Conservation (phyloP, 805 yeast genomes). For the Metschnikowia vanudenii region DNA sequence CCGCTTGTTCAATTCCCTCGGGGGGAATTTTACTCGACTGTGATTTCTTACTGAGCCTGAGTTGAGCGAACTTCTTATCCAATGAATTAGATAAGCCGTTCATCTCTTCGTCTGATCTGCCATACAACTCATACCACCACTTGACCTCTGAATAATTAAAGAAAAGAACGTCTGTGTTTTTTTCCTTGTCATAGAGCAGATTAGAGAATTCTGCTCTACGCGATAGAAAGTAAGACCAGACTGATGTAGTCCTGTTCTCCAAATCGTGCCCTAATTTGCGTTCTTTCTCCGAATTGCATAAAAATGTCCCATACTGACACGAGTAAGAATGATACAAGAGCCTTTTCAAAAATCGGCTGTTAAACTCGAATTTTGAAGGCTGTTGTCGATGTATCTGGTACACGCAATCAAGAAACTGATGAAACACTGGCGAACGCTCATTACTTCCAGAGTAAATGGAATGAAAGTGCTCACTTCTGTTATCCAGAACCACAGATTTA, state of each 20-base stretch:
- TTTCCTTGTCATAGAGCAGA: constrained; percentile 39
- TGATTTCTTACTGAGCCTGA: constrained; percentile 7
- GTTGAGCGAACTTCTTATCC: constrained; percentile 42
- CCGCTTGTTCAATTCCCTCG: not conserved
- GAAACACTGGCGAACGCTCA: constrained; percentile 79
- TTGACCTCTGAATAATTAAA: constrained; percentile 62
- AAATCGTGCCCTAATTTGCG: constrained; percentile 36
- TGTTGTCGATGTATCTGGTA: constrained; percentile 73
- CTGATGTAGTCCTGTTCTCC: constrained; percentile 60
- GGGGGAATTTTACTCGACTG: not conserved
- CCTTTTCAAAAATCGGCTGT: constrained; percentile 82
- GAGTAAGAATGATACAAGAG: constrained; percentile 85
- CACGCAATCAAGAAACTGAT: constrained; percentile 88
- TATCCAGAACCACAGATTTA: constrained; percentile 19
- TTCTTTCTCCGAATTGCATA: constrained; percentile 73
- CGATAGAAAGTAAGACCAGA: constrained; percentile 91
- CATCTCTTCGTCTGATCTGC: constrained; percentile 62
- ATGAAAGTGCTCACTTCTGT: not conserved
- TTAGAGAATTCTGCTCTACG: constrained; percentile 69
- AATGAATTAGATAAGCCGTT: constrained; percentile 35
- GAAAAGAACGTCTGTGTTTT: constrained; percentile 38
- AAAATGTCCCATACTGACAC: constrained; percentile 91
- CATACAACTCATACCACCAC: constrained; percentile 90
- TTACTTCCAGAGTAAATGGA: constrained; percentile 33
- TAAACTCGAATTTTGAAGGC: constrained; percentile 77